These are phyloP conservation scores for Trypanosoma mega DNA, from an alignment of 208 protist species.

Conservation along the genomic window DNA sequence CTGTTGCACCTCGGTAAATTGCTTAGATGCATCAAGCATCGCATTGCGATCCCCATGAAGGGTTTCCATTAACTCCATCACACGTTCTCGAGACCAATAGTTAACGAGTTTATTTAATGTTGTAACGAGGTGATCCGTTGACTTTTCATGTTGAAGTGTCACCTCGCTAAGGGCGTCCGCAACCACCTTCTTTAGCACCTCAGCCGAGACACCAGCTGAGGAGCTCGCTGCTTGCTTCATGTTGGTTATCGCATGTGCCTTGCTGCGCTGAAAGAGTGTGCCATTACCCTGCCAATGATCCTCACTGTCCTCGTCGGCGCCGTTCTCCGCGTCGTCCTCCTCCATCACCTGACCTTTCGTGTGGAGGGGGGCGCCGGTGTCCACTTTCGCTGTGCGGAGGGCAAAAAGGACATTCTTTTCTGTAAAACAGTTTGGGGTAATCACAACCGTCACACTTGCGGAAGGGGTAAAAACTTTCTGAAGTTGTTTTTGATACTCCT, in stretches of 20 bases:
- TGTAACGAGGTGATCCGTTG: constrained; percentile 54
- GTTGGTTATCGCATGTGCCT: too few relatives aligned
- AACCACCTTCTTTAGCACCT: constrained; percentile 45
- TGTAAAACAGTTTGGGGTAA: constrained; percentile 19
- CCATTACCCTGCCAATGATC: not conserved
- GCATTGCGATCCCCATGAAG: constrained; percentile 39
- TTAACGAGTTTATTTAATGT: constrained; percentile 55
- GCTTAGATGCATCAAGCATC: constrained; percentile 42
- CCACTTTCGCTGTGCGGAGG: constrained; percentile 9
- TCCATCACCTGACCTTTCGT: not conserved
- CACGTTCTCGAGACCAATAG: constrained; percentile 57
- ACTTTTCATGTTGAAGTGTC: constrained; percentile 58
- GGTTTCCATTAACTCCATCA: constrained; percentile 51
- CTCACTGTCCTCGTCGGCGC: not conserved
- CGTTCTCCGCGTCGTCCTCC: not conserved
- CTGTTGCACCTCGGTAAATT: constrained; percentile 22
- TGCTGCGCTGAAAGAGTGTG: not conserved
- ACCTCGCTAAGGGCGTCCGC: constrained; percentile 62
- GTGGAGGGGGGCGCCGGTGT: not conserved
- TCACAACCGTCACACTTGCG: constrained; percentile 18
- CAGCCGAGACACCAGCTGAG: constrained; percentile 8
- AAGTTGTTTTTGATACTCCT: constrained; percentile 29
- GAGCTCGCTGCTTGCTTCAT: too few relatives aligned
- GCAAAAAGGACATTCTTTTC: constrained; percentile 30
- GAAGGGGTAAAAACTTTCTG: constrained; percentile 1